These are phyloP conservation scores for Phytophthora palmivora DNA, from an alignment of 352 stramenopile genomes.

Conservation along the genomic window DNA sequence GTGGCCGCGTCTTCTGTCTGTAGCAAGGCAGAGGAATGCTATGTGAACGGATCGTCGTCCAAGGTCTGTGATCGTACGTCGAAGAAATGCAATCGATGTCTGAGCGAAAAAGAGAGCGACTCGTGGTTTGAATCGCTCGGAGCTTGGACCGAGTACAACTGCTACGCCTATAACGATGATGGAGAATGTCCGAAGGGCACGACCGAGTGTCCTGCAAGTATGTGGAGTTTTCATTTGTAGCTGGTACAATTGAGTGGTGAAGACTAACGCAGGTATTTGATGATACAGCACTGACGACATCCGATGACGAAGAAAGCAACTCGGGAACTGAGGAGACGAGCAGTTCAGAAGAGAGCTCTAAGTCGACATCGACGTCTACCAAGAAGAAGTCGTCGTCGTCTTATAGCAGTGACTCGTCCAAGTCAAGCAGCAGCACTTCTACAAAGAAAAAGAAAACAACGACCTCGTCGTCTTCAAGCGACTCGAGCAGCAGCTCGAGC, in stretches of 20 bases:
- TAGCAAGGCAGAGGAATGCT: slow-evolving; percentile 46
- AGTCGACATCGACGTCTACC: slow-evolving; percentile 22
- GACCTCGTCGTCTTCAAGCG: slow-evolving; percentile 28
- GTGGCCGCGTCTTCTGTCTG: slow-evolving; percentile 34
- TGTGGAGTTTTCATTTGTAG: slow-evolving; percentile 2
- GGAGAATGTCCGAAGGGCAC: slow-evolving; percentile 48
- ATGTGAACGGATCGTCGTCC: slow-evolving; percentile 48
- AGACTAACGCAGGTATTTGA: slow-evolving; percentile 4
- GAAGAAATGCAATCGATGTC: slow-evolving; percentile 54
- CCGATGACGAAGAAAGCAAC: slow-evolving; percentile 25
- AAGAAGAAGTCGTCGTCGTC: slow-evolving; percentile 39
- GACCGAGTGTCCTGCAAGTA: slow-evolving; percentile 49
- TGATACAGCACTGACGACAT: slow-evolving; percentile 26
- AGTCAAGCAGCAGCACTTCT: slow-evolving; percentile 30
- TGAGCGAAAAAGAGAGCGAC: slow-evolving; percentile 39
- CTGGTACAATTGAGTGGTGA: not conserved
- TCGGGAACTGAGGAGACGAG: slow-evolving; percentile 21
- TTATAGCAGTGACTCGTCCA: slow-evolving; percentile 35
- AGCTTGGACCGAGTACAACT: slow-evolving; percentile 50
- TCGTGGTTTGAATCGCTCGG: slow-evolving; percentile 27
- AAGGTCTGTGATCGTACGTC: slow-evolving; percentile 56
- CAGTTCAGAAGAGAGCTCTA: slow-evolving; percentile 21
- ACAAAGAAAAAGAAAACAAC: slow-evolving; percentile 33
- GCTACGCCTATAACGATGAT: slow-evolving; percentile 44
- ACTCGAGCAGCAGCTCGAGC: slow-evolving; percentile 27